phyloP scores from a whole-genome alignment of 192 early-diverging fungal species.

The Coemansia sp. region DNA sequence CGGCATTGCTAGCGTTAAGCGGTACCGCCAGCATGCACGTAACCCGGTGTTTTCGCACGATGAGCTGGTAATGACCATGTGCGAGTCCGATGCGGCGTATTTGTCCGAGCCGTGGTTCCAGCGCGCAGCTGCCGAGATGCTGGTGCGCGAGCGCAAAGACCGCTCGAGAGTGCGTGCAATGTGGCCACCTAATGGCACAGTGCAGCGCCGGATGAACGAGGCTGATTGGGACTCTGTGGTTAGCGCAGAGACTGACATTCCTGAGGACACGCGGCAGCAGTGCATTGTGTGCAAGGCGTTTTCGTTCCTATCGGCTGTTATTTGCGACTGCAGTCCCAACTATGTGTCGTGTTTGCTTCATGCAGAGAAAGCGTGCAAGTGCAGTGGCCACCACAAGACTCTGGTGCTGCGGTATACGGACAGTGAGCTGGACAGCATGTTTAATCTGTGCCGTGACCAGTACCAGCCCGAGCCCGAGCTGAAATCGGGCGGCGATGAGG shows the following conservation, averaged over 20 bases:
- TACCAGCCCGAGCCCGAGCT: constrained; percentile 8
- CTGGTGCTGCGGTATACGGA: constrained; percentile 59
- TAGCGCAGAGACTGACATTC: constrained; percentile 47
- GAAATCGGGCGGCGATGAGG: background rate
- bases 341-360: constrained; percentile 67
- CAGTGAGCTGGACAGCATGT: constrained; percentile 44
- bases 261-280: constrained; percentile 66
- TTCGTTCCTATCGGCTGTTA: constrained; percentile 68
- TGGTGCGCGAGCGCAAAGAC: constrained; percentile 57
- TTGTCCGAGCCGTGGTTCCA: constrained; percentile 40
- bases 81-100: constrained; percentile 23
- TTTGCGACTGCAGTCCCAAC: constrained; percentile 61
- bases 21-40: constrained; percentile 76
- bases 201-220: constrained; percentile 15
- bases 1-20: constrained; percentile 74
- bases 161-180: constrained; percentile 41
- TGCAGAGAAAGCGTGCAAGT: constrained; percentile 57
- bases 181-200: constrained; percentile 8
- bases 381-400: constrained; percentile 28
- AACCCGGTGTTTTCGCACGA: constrained; percentile 95
- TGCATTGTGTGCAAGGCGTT: constrained; percentile 72
- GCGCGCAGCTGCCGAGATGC: constrained; percentile 54
- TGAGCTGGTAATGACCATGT: constrained; percentile 74
- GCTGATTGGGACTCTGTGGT: constrained; percentile 40
- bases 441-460: constrained; percentile 16